phyloP scores from a whole-genome alignment of 2,329 filamentous ascomycete species.

The Cercospora berteroae region DNA sequence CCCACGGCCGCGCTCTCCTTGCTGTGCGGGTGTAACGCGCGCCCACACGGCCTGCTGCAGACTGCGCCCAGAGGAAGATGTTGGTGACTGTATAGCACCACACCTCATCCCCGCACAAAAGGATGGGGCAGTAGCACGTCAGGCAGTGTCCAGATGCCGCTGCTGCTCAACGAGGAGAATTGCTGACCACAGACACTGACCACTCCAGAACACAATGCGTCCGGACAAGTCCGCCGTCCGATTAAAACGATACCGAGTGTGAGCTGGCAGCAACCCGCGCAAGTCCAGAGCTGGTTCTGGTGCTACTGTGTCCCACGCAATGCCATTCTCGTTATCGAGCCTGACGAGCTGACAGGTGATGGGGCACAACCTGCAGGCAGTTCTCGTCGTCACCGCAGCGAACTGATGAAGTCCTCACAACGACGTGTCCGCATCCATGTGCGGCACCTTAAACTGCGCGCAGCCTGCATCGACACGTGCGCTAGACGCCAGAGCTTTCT shows the following conservation, averaged over 20 bases:
- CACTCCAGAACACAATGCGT: not conserved
- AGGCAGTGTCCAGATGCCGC: not conserved
- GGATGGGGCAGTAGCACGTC: not conserved
- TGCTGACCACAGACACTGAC: not conserved
- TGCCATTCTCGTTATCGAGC: not conserved
- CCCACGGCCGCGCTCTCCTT: not conserved
- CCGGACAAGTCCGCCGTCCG: constrained; percentile 2
- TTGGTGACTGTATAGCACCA: not conserved
- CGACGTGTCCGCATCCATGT: not conserved
- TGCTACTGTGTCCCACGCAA: not conserved
- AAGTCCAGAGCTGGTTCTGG: not conserved
- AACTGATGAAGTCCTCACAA: not conserved
- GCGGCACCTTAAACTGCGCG: not conserved
- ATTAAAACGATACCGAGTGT: not conserved
- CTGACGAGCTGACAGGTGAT: not conserved
- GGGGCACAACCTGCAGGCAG: not conserved
- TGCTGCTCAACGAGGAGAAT: not conserved
- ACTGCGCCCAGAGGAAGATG: not conserved
- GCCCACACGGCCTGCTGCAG: not conserved
- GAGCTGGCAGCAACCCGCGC: not conserved
- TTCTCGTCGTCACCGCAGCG: not conserved
- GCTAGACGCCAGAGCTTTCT: not conserved
- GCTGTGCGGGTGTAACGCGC: not conserved
- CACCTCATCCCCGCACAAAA: not conserved
- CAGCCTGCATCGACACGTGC: not conserved